Evolutionary conservation across 768 basidiomycete species (phyloP).

Genomic region (Pisolithus sp.): DNA sequence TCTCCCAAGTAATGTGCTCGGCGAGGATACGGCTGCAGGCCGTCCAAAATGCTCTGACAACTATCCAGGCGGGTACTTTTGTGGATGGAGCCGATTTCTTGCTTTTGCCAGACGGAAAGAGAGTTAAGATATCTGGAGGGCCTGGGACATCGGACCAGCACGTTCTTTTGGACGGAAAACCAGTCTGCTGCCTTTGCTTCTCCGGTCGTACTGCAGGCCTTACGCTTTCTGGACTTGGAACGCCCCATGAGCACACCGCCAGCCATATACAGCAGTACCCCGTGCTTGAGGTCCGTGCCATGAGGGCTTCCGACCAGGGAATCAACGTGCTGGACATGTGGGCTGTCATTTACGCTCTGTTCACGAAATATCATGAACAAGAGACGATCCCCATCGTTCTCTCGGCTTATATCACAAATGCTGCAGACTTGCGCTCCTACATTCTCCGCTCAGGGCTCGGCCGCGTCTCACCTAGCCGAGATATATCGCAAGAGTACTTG

Average conservation of each 20-base stretch:
- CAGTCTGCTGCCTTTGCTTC: conserved; percentile 8
- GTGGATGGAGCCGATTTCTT: not conserved
- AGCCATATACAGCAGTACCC: conserved; percentile 17
- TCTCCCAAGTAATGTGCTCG: conserved; percentile 1
- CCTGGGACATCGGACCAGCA: not conserved
- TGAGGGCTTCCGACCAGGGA: not conserved
- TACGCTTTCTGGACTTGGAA: conserved; percentile 15
- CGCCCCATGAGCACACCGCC: conserved; percentile 13
- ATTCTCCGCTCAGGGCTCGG: conserved; percentile 35
- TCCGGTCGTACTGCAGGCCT: conserved; percentile 8
- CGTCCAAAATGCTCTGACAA: conserved; percentile 9
- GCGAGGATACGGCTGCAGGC: conserved; percentile 4
- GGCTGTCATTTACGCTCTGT: conserved; percentile 37
- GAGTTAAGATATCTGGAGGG: not conserved
- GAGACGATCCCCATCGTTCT: conserved; percentile 38
- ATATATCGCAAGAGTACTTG: conserved; percentile 18
- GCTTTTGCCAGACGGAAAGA: conserved; percentile 13
- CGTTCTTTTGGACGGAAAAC: conserved; percentile 6
- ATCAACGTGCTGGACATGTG: conserved; percentile 32
- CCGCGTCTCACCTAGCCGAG: conserved; percentile 7
- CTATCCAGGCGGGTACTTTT: too few species aligned
- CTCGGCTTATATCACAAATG: conserved; percentile 21
- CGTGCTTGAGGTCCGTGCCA: conserved; percentile 10
- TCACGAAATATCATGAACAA: conserved; percentile 31
- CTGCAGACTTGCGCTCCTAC: conserved; percentile 31